These are phyloP conservation scores for Podospora australis DNA, from an alignment of 495 filamentous ascomycete genomes.

Conservation along the genomic window DNA sequence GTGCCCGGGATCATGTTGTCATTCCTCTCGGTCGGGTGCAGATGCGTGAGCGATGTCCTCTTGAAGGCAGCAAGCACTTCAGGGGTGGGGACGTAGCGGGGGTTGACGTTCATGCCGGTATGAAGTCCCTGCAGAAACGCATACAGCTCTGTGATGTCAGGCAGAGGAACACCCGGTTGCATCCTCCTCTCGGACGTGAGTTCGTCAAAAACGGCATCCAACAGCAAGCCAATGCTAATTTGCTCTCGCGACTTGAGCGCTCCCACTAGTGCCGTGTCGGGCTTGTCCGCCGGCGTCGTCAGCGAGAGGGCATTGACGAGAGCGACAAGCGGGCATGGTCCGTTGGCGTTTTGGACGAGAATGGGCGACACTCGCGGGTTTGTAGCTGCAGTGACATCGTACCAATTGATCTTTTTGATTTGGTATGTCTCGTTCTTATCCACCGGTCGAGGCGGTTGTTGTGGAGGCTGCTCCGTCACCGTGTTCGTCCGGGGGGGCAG, in stretches of 20 bases:
- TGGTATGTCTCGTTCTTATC: slow-evolving; percentile 42
- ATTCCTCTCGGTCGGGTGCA: slow-evolving; percentile 39
- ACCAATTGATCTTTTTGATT: slow-evolving; percentile 42
- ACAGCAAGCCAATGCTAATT: slow-evolving; percentile 74
- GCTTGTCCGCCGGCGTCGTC: slow-evolving; percentile 56
- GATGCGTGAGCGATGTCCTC: slow-evolving; percentile 34
- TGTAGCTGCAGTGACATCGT: slow-evolving; percentile 31
- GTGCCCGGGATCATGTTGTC: slow-evolving; percentile 50
- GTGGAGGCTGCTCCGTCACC: slow-evolving; percentile 25
- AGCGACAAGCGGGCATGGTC: slow-evolving; percentile 87
- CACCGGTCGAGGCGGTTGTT: slow-evolving; percentile 31
- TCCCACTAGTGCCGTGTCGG: slow-evolving; percentile 65
- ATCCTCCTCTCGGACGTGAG: slow-evolving; percentile 60
- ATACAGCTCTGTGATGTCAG: slow-evolving; percentile 83
- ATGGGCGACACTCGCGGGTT: slow-evolving; percentile 59
- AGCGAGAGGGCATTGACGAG: slow-evolving; percentile 88
- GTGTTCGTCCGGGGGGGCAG: slow-evolving; percentile 29
- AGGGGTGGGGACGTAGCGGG: slow-evolving; percentile 58
- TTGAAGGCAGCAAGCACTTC: slow-evolving; percentile 38
- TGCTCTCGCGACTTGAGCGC: slow-evolving; percentile 74
- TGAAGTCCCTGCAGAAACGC: slow-evolving; percentile 81
- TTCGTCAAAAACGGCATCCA: slow-evolving; percentile 87
- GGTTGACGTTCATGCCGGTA: slow-evolving; percentile 98
- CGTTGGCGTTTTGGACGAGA: slow-evolving; percentile 86
- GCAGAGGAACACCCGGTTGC: slow-evolving; percentile 45